Evolutionary conservation across 2,329 filamentous ascomycete genomes (phyloP).

Genomic region (Verticillium albo-atrum): DNA sequence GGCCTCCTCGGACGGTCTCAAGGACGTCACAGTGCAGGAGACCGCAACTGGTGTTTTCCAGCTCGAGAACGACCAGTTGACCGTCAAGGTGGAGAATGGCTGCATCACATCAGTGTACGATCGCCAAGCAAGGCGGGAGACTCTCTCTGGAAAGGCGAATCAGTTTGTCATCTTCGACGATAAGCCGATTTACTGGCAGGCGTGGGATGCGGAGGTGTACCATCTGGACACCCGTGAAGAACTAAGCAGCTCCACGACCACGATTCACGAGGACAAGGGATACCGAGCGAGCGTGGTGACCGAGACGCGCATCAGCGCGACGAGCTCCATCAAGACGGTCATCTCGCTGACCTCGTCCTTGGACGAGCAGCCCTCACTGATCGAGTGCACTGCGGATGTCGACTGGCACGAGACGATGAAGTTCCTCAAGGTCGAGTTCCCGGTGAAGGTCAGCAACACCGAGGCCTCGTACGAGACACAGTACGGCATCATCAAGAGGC

Average conservation of each 20-base stretch:
- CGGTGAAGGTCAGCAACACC: conserved; percentile 59
- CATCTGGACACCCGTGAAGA: conserved; percentile 61
- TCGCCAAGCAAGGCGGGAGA: conserved; percentile 48
- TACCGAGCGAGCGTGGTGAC: conserved; percentile 55
- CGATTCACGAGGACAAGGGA: conserved; percentile 44
- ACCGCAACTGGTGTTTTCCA: conserved; percentile 45
- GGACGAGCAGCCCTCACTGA: conserved; percentile 38
- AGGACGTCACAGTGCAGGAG: conserved; percentile 43
- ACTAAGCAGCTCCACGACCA: conserved; percentile 43
- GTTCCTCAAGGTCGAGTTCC: conserved; percentile 68
- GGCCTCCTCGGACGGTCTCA: conserved; percentile 33
- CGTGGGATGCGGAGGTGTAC: conserved; percentile 68
- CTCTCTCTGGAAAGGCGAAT: conserved; percentile 57
- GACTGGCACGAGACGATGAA: conserved; percentile 68
- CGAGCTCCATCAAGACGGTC: conserved; percentile 61
- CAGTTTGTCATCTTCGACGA: conserved; percentile 66
- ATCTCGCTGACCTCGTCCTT: conserved; percentile 51
- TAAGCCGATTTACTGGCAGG: conserved; percentile 68
- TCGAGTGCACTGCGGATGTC: conserved; percentile 58
- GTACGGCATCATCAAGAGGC: conserved; percentile 60
- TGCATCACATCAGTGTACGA: conserved; percentile 60
- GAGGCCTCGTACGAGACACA: conserved; percentile 67
- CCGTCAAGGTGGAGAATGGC: conserved; percentile 50
- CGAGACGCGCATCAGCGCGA: conserved; percentile 58
- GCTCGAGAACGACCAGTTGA: conserved; percentile 50